Base-by-base conservation (phyloP, 176 grass and related monocot species). In the barley (Hordeum vulgare) region DNA sequence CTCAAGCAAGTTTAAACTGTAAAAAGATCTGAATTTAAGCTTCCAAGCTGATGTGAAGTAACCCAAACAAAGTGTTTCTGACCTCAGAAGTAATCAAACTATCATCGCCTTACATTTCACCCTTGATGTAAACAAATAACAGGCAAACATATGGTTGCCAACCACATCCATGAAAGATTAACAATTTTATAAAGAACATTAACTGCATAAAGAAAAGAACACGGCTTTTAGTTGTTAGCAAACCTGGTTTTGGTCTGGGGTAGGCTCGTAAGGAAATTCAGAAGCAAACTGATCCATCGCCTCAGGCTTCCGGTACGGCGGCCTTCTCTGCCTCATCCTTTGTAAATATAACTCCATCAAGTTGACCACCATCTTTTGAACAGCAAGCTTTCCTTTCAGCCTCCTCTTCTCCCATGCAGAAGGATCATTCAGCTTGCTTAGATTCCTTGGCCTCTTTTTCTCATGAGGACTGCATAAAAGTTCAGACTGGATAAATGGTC, bases 361-460 rank as follows among this genome's bases (percentile, higher is more conserved):
- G 76, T 95, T 90, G 36, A 95, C 96, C 78, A 98, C 90, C 96
- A 98, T 95, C 83, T 95, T 98, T 81, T 98, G 96, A 87, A 98
- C 90, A 77, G 93, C 90, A 74, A 93, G 84, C 84, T 98, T 98
- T 81, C 96, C 96, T 82, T 98, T 98, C 37, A 89, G 74, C 61
- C 90, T 90, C 87, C 96, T 91, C 83, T 90, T 98, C 75, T 98
- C 90, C 93, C 96, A 98, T 23, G 92, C 81, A 53, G 63, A 79
- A 79, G 86, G 88, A 63, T 98, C 93, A 69, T 81, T 93, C 72
- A 98, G 74, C 75, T 98, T 98, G 87, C 90, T 98, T 78, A 98
- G 82, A 80, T 88, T 85, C 74, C 89, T 62, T 76, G 93, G 93
- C 68, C 66, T 93, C 81, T 87, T 95, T 69, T 90, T 95, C 84